Base-by-base conservation (phyloP, 257 asterid genomes). In the Phtheirospermum japonicum region DNA sequence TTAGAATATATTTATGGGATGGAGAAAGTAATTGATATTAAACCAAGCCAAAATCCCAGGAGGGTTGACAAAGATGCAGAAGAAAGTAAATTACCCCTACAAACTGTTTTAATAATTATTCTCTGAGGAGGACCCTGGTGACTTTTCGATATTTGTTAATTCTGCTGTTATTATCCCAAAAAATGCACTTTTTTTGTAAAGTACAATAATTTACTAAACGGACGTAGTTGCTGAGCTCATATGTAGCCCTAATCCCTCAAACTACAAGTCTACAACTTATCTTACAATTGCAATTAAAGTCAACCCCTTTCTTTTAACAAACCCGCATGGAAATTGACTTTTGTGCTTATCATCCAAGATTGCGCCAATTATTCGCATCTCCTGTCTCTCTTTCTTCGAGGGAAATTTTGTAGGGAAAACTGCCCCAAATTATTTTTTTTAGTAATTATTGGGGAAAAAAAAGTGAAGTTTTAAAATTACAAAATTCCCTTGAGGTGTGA, bases 221-320 rank as follows among this genome's bases (percentile, higher is more conserved):
- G 77, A 73, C 77, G 84, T 75, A 63, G 83, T 69, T 60, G 86
- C 80, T 83, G 84, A 72, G 77, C 63, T 74, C 69, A 71, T 57
- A 50, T 56, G 19, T 61, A 36, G 68, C 67, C 73, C 75, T 40
- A 40, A 40, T 40, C 62, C 68, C 69, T 75, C n/a, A n/a, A n/a
- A n/a, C 67, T 18, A 48, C 32, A 19, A n/a, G 55, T 37, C 14
- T 52, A 46, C 61, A 57, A 63, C 67, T 59, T 67, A 62, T 58
- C 57, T 57, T 59, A 51, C n/a, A n/a, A n/a, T n/a, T n/a, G 49
- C 17, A 34, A 53, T 74, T 75, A 68, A 69, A 42, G 92, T 82
- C 83, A 84, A 83, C 80, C 72, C 78, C 63, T 28, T 48, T 50
- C 46, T 33, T 30, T 67, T 66, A 85, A 77, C 88, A 68, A 81